Evolutionary conservation across 169 alveolate genomes (phyloP).

Genomic region (Perkinsus marinus): DNA sequence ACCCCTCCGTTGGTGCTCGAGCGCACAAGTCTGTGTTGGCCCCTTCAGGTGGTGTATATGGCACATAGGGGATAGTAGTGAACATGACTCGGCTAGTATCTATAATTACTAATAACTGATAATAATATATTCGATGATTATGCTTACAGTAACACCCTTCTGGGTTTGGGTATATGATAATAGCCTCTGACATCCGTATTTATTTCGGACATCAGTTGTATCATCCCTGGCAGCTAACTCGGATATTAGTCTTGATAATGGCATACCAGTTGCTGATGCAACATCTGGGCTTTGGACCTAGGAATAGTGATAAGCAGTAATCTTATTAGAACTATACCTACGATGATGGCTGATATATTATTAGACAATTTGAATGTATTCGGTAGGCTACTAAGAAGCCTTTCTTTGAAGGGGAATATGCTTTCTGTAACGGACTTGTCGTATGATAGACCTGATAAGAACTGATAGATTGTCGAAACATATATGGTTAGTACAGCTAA

Average conservation of each 20-base stretch:
- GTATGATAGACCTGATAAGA: not conserved
- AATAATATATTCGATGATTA: not conserved
- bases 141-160: not conserved
- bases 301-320: not conserved
- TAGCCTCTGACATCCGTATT: not conserved
- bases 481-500: not conserved
- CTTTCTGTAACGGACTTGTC: not conserved
- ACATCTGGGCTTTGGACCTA: not conserved
- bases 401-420: not conserved
- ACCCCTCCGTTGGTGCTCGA: not conserved
- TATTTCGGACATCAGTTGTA: not conserved
- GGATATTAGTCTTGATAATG: not conserved
- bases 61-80: not conserved
- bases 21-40: not conserved
- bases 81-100: not conserved
- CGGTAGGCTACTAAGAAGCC: not conserved
- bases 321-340: not conserved
- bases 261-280: not conserved
- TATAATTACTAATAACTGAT: too few species aligned
- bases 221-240: not conserved
- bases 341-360: not conserved
- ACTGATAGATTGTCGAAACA: not conserved
- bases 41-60: not conserved
- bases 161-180: not conserved
- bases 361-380: not conserved